These are phyloP conservation scores for Laetiporus sulphureus DNA, from an alignment of 1,284 basidiomycete genomes.

Conservation along the genomic window DNA sequence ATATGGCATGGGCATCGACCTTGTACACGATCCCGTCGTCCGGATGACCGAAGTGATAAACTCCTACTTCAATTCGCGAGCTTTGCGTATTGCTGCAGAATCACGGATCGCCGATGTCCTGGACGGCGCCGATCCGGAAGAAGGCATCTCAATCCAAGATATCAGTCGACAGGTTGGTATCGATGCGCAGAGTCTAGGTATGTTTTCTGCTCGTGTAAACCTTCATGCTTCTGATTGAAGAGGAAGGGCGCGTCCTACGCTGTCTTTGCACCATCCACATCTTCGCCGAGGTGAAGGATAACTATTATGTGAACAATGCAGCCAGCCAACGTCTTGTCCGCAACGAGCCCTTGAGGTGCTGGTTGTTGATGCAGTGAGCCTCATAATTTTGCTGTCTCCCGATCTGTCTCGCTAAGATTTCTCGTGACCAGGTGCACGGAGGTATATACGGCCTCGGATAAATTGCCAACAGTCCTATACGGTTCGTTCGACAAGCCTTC, in stretches of 20 bases:
- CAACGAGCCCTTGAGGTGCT: conserved; percentile 5
- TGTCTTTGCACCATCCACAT: conserved; percentile 6
- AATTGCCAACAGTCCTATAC: conserved; percentile 6
- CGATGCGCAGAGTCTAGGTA: conserved; percentile 9
- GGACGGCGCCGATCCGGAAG: conserved; percentile 4
- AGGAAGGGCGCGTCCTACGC: conserved; percentile 9
- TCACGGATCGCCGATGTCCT: conserved; percentile 12
- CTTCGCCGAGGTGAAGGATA: conserved; percentile 8
- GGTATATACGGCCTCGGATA: conserved; percentile 5
- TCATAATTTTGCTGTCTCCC: not conserved
- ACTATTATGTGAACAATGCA: conserved; percentile 7
- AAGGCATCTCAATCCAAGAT: conserved; percentile 6
- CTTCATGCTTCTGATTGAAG: not conserved
- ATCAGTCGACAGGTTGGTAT: conserved; percentile 7
- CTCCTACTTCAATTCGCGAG: conserved; percentile 8
- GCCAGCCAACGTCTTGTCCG: conserved; percentile 5
- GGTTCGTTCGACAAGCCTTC: conserved; percentile 5
- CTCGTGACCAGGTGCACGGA: conserved; percentile 1
- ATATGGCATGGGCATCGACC: conserved; percentile 8
- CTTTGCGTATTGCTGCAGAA: conserved; percentile 11
- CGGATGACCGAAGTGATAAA: conserved; percentile 9
- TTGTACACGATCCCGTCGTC: conserved; percentile 11
- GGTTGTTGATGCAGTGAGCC: conserved; percentile 1
- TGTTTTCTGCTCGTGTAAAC: not conserved
- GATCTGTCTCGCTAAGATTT: not conserved